These are phyloP conservation scores for Scedosporium minutisporum DNA, from an alignment of 2,329 filamentous ascomycete genomes.

Conservation along the genomic window DNA sequence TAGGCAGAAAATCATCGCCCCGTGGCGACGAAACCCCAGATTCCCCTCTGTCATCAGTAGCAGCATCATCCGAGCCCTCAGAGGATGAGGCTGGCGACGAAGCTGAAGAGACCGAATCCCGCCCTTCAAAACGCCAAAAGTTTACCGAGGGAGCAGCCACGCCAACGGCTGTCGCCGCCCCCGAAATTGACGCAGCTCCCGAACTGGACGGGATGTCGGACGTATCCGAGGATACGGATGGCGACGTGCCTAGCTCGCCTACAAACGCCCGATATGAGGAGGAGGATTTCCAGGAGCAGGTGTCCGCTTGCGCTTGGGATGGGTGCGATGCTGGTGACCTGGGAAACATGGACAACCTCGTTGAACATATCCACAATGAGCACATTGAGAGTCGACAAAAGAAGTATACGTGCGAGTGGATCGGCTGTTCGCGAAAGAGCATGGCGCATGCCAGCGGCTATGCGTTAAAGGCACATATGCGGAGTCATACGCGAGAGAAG, in stretches of 20 bases:
- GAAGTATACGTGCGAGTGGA: constrained; percentile 98
- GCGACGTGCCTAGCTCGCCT: constrained; percentile 67
- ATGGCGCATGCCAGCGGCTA: constrained; percentile 91
- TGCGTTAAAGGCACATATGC: constrained; percentile 92
- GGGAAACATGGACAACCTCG: constrained; percentile 70
- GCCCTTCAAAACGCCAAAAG: constrained; percentile 39
- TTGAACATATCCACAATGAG: constrained; percentile 80
- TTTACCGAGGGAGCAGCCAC: constrained; percentile 33
- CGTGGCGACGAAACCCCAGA: constrained; percentile 17
- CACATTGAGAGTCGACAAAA: constrained; percentile 91
- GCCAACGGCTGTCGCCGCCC: constrained; percentile 31
- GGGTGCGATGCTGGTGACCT: constrained; percentile 62
- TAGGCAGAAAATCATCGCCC: neutral
- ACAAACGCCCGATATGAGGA: constrained; percentile 60
- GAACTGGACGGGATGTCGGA: constrained; percentile 53
- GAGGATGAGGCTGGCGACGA: constrained; percentile 31
- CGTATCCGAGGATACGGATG: constrained; percentile 84
- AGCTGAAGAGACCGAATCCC: constrained; percentile 28
- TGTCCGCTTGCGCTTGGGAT: constrained; percentile 70
- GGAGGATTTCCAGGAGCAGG: constrained; percentile 67
- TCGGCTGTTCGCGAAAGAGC: constrained; percentile 77
- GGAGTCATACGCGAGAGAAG: constrained; percentile 95
- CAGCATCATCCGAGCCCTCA: constrained; percentile 32
- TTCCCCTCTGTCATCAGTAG: constrained; percentile 37
- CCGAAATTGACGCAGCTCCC: constrained; percentile 37